phyloP scores from a whole-genome alignment of 1,139 yeast species.

The Yamadazyma conglobata region DNA sequence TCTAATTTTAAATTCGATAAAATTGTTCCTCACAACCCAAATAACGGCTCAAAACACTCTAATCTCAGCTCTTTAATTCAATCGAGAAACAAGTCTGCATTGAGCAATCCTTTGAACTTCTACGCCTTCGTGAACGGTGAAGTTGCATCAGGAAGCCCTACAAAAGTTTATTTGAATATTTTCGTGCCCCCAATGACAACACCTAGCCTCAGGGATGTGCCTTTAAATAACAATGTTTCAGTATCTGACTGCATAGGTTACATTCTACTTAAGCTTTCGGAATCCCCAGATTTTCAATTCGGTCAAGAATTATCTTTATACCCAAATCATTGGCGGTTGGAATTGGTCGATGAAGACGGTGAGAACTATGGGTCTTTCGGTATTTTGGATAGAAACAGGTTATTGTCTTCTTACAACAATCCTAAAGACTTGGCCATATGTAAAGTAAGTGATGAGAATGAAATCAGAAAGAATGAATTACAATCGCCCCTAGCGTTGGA shows the following conservation, averaged over 20 bases:
- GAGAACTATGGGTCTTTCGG: slow-evolving; percentile 78
- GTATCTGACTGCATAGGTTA: slow-evolving; percentile 67
- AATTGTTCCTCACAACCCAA: slow-evolving; percentile 12
- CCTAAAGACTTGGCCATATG: slow-evolving; percentile 67
- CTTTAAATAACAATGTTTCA: slow-evolving; percentile 43
- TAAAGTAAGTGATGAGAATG: slow-evolving; percentile 34
- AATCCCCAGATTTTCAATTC: slow-evolving; percentile 8
- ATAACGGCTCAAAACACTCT: slow-evolving; percentile 15
- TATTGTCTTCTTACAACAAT: slow-evolving; percentile 52
- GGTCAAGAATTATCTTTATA: slow-evolving; percentile 27
- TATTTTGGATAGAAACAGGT: slow-evolving; percentile 53
- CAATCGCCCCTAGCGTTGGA: slow-evolving; percentile 54
- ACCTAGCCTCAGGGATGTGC: slow-evolving; percentile 30
- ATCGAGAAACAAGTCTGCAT: slow-evolving; percentile 31
- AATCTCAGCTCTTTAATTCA: slow-evolving; percentile 41
- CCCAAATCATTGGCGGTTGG: slow-evolving; percentile 67
- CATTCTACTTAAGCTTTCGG: slow-evolving; percentile 36
- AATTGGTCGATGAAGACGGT: slow-evolving; percentile 75
- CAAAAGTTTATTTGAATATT: slow-evolving; percentile 27
- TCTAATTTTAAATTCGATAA: slow-evolving; percentile 25
- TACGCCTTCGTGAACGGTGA: slow-evolving; percentile 44
- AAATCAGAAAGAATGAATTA: slow-evolving; percentile 34
- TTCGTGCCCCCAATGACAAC: slow-evolving; percentile 35
- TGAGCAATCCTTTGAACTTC: slow-evolving; percentile 49
- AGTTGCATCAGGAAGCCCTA: slow-evolving; percentile 23